These are phyloP conservation scores for Starmera pachycereana DNA, from an alignment of 805 yeast genomes.

Conservation along the genomic window DNA sequence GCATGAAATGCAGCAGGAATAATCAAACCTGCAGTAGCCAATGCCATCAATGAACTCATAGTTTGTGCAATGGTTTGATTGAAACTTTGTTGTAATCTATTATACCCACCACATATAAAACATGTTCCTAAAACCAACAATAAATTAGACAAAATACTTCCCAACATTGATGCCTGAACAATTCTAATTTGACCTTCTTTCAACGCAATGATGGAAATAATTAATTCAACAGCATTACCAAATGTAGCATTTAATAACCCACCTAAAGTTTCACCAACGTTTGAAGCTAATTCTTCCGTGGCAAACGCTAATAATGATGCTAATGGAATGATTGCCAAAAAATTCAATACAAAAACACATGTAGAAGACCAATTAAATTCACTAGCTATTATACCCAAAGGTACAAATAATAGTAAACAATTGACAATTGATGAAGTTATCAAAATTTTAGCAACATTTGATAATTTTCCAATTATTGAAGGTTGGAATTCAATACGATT, in stretches of 20 bases:
- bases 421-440: conserved; percentile 63
- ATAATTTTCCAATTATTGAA: too few species aligned
- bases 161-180: conserved; percentile 96
- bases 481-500: too few species aligned
- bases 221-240: conserved; percentile 96
- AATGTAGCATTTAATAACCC: conserved; percentile 94
- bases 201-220: conserved; percentile 87
- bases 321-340: conserved; percentile 83
- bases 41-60: conserved; percentile 88
- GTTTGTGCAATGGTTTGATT: conserved; percentile 97
- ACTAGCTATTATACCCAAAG: conserved; percentile 77
- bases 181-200: conserved; percentile 79
- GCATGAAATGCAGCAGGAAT: conserved; percentile 97
- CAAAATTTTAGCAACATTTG: conserved; percentile 16
- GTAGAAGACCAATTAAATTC: conserved; percentile 41
- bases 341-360: conserved; percentile 61
- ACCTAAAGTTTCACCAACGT: conserved; percentile 87
- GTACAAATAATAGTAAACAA: conserved; percentile 72
- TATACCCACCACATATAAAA: conserved; percentile 85
- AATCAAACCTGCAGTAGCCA: conserved; percentile 79
- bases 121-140: conserved; percentile 92
- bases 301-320: conserved; percentile 88
- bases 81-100: conserved; percentile 76
- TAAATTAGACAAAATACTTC: conserved; percentile 82
- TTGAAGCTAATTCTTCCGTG: conserved; percentile 83